Conservation (phyloP, 2,329 filamentous ascomycete genomes). For the Penicillium brevicompactum region DNA sequence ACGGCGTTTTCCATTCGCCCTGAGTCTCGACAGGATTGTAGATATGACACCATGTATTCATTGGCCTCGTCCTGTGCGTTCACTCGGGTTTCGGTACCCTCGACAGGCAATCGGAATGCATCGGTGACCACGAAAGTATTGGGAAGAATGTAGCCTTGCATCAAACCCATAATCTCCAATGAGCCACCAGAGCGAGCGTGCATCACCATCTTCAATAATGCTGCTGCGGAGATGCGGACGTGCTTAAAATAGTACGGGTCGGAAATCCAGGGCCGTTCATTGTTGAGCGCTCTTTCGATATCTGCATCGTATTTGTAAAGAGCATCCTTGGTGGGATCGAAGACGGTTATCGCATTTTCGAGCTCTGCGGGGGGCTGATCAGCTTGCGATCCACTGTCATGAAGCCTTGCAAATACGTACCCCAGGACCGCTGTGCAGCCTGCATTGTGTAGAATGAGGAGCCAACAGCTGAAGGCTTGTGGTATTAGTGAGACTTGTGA, state of each 20-base stretch:
- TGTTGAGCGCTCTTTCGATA: constrained; percentile 67
- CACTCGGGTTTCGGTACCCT: constrained; percentile 97
- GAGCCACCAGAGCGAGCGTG: constrained; percentile 92
- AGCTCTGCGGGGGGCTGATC: constrained; percentile 63
- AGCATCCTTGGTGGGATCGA: constrained; percentile 84
- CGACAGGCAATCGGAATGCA: constrained; percentile 88
- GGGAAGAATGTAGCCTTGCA: constrained; percentile 89
- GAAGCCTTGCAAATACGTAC: constrained; percentile 38
- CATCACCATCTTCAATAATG: constrained; percentile 98
- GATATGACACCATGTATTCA: constrained; percentile 92
- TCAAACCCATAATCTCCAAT: constrained; percentile 95
- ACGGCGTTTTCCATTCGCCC: constrained; percentile 87
- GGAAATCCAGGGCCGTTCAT: constrained; percentile 71
- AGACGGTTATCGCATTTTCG: constrained; percentile 79
- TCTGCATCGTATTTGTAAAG: constrained; percentile 80
- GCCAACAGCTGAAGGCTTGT: background rate
- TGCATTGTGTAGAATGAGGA: constrained; percentile 49
- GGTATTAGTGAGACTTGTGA: constrained; percentile 5
- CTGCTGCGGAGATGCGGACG: constrained; percentile 89
- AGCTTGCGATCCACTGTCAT: constrained; percentile 1
- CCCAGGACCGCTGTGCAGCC: constrained; percentile 63
- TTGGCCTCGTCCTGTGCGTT: constrained; percentile 96
- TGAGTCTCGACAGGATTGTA: constrained; percentile 72
- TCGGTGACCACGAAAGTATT: constrained; percentile 90
- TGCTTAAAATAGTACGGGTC: constrained; percentile 89